Percentiles rank a stretch among this genome's conserved stretches.
phyloP scores from a whole-genome alignment of 164 flowering plant species.

The Malania oleifera region DNA sequence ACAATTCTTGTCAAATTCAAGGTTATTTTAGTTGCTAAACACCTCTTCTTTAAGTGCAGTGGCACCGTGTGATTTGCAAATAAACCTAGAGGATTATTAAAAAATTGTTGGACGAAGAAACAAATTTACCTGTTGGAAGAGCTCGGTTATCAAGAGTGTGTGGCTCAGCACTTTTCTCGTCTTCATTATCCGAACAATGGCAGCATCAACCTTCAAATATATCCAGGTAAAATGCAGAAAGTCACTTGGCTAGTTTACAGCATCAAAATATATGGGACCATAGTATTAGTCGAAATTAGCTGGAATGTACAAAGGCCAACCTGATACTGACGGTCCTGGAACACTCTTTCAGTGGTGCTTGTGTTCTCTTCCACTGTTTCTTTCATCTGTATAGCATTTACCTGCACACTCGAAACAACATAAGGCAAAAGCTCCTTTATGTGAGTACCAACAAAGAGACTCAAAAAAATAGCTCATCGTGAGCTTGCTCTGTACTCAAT shows the following conservation, averaged over 20 bases:
- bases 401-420: slow-evolving; percentile 38
- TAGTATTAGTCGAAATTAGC: not conserved
- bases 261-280: not conserved
- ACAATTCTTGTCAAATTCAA: no score
- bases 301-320: slow-evolving; percentile 21
- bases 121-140: slow-evolving; percentile 84
- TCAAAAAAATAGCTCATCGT: no score
- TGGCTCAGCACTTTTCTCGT: slow-evolving; percentile 97
- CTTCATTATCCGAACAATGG: slow-evolving; percentile 99
- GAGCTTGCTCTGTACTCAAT: no score
- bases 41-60: no score
- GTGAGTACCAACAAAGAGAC: not conserved
- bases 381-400: slow-evolving; percentile 98
- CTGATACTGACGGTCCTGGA: slow-evolving; percentile 99
- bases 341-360: slow-evolving; percentile 95
- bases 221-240: not conserved
- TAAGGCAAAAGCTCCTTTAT: not conserved
- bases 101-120: not conserved
- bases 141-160: slow-evolving; percentile 94
- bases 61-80: no score
- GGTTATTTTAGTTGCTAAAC: no score
- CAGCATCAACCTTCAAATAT: slow-evolving; percentile 83
- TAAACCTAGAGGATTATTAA: no score
- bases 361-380: slow-evolving; percentile 97
- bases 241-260: not conserved